A percentile compares a stretch with the other conserved stretches of the same genome.
Conservation (phyloP, 2,329 filamentous ascomycete species). For the Pestalotiopsis sp. region DNA sequence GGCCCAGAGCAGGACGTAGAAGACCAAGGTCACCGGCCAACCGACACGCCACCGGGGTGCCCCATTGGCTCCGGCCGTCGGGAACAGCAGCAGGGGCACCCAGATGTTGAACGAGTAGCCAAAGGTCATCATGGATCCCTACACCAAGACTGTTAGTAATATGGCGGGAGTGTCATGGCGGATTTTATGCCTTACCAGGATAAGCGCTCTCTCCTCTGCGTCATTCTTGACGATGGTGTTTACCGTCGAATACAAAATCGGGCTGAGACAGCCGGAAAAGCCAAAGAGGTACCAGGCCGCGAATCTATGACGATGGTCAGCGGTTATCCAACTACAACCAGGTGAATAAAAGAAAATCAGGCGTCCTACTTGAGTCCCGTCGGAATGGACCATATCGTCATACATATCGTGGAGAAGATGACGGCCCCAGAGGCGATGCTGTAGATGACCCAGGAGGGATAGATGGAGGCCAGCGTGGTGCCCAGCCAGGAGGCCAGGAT, state of each 20-base stretch:
- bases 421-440: conserved; percentile 41
- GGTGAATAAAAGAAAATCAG: not conserved
- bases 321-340: no score
- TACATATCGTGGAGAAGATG: conserved; percentile 46
- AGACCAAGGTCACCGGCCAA: conserved; percentile 49
- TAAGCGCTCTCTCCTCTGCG: conserved; percentile 43
- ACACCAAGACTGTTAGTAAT: not conserved
- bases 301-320: conserved; percentile 23
- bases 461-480: conserved; percentile 52
- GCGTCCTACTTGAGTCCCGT: conserved; percentile 44
- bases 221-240: conserved; percentile 44
- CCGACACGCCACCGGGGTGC: conserved; percentile 51
- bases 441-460: conserved; percentile 51
- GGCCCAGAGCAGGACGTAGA: conserved; percentile 46
- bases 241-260: conserved; percentile 45
- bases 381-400: conserved; percentile 53
- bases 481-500: conserved; percentile 52
- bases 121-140: conserved; percentile 49
- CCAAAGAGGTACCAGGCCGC: conserved; percentile 46
- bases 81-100: conserved; percentile 45
- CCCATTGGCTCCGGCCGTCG: conserved; percentile 41
- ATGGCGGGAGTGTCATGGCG: not conserved
- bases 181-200: conserved; percentile 27
- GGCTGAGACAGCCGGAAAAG: conserved; percentile 38
- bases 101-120: conserved; percentile 49